Evolutionary conservation across 2,329 filamentous ascomycete genomes (phyloP).

Genomic region (Aureobasidium musti): DNA sequence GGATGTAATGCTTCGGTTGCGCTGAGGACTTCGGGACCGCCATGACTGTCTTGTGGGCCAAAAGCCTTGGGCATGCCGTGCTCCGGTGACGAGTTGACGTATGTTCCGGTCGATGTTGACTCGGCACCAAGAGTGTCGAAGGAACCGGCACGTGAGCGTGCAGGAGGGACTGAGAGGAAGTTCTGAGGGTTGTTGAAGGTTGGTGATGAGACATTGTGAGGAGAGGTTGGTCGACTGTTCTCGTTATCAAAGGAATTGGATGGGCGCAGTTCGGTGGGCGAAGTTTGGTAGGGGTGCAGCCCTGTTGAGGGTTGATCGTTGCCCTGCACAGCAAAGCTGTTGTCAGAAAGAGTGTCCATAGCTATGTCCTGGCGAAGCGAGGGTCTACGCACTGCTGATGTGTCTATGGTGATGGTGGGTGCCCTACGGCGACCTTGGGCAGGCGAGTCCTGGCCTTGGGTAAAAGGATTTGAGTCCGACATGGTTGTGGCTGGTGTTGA

Average conservation of each 20-base stretch:
- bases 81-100: constrained; percentile 50
- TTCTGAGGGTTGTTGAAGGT: constrained; percentile 54
- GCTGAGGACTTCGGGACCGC: constrained; percentile 57
- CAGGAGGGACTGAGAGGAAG: constrained; percentile 64
- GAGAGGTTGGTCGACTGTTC: constrained; percentile 63
- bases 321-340: constrained; percentile 23
- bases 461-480: constrained; percentile 20
- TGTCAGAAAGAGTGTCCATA: constrained; percentile 21
- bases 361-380: constrained; percentile 31
- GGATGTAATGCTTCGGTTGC: constrained; percentile 71
- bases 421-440: constrained; percentile 39
- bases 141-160: constrained; percentile 65
- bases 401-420: constrained; percentile 57
- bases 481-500: constrained; percentile 22
- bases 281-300: constrained; percentile 37
- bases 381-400: constrained; percentile 50
- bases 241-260: constrained; percentile 65
- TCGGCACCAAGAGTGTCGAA: constrained; percentile 63
- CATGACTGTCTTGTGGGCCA: constrained; percentile 38
- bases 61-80: constrained; percentile 35
- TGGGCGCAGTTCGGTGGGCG: constrained; percentile 53
- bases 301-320: constrained; percentile 14
- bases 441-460: constrained; percentile 13
- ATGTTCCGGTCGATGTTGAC: constrained; percentile 61
- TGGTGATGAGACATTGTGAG: constrained; percentile 68